These are phyloP conservation scores for Cytospora chrysosperma DNA, from an alignment of 2,329 filamentous ascomycete species.

Conservation along the genomic window DNA sequence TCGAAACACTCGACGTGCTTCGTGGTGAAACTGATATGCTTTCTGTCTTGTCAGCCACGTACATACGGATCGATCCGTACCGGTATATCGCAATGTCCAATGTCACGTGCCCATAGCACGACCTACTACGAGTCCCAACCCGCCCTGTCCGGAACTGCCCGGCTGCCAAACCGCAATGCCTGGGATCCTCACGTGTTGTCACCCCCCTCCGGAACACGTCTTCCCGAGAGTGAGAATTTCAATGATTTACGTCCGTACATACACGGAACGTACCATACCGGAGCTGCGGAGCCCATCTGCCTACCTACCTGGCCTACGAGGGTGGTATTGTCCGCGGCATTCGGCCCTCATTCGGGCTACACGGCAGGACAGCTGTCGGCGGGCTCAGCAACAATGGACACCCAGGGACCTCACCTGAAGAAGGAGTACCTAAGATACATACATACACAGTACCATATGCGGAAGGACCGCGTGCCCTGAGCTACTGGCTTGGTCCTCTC, in stretches of 20 bases:
- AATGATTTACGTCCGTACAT: too few relatives aligned
- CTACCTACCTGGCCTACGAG: too few relatives aligned
- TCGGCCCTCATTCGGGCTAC: background rate
- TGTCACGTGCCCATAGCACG: background rate
- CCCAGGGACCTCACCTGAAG: background rate
- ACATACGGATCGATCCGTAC: background rate
- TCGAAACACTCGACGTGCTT: slow-evolving; percentile 1
- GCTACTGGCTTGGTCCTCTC: background rate
- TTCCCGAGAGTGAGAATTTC: too few relatives aligned
- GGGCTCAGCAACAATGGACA: background rate
- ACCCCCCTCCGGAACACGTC: too few relatives aligned
- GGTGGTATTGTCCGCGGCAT: background rate
- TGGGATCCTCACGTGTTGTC: background rate
- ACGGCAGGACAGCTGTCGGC: background rate
- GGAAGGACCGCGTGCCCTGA: background rate
- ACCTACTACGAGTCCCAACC: too few relatives aligned
- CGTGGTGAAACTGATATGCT: background rate
- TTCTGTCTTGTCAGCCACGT: too few relatives aligned
- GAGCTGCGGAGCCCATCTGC: background rate
- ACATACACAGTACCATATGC: background rate
- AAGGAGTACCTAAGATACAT: too few relatives aligned
- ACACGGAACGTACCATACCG: background rate
- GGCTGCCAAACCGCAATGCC: background rate
- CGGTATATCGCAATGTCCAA: background rate
- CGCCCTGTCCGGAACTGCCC: background rate